Percentiles rank a stretch among this genome's conserved stretches.
phyloP scores from a whole-genome alignment of 2,329 filamentous ascomycete genomes.

The Pseudocercospora fuligena region DNA sequence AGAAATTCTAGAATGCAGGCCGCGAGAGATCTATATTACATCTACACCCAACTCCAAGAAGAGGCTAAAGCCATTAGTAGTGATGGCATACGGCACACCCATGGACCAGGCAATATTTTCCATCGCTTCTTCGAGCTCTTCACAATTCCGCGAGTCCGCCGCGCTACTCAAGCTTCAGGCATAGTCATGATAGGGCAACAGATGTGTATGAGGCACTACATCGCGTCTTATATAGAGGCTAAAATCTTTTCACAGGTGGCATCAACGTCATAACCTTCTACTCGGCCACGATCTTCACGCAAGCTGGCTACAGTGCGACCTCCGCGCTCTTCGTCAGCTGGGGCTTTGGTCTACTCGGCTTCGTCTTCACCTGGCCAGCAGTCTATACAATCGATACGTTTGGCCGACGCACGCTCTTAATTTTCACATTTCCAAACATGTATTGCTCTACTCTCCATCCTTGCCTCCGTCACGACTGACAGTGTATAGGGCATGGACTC shows the following conservation, averaged over 20 bases:
- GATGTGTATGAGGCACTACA: constrained; percentile 30
- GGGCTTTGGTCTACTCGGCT: constrained; percentile 51
- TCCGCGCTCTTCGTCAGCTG: constrained; percentile 46
- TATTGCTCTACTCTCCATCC: neutral
- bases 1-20: constrained; percentile 36
- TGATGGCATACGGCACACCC: constrained; percentile 25
- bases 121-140: constrained; percentile 40
- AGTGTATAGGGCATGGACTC: constrained; percentile 52
- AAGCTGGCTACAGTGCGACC: constrained; percentile 40
- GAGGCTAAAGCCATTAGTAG: neutral
- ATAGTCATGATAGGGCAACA: constrained; percentile 43
- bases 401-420: constrained; percentile 44
- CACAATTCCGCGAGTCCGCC: constrained; percentile 51
- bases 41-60: constrained; percentile 14
- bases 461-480: too few relatives aligned
- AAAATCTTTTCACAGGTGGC: constrained; percentile 14
- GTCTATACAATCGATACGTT: constrained; percentile 52
- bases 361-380: constrained; percentile 50
- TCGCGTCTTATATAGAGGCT: neutral
- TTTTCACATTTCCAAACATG: constrained; percentile 38
- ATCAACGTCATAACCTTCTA: constrained; percentile 43
- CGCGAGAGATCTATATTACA: constrained; percentile 42
- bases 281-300: constrained; percentile 40
- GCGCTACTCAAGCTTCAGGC: constrained; percentile 43
- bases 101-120: constrained; percentile 44